Evolutionary conservation across 805 yeast species (phyloP).

Genomic region (Teunomyces panamensis): DNA sequence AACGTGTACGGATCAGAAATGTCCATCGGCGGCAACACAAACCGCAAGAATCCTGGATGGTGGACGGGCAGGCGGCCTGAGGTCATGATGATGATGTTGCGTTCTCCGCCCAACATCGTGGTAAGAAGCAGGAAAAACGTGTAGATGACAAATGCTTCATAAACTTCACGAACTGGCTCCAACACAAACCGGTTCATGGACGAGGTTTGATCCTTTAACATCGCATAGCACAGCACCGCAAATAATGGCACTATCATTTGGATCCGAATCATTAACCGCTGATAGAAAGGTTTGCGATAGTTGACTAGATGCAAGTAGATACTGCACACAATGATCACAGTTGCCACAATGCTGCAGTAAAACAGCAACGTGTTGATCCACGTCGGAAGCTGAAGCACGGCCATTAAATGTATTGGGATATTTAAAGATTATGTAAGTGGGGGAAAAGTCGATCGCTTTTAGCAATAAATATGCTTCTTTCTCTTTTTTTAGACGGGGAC

Average conservation of each 20-base stretch:
- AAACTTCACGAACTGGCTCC: slow-evolving; percentile 82
- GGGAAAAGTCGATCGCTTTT: too few species aligned
- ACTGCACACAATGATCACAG: slow-evolving; percentile 19
- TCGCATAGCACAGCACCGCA: slow-evolving; percentile 64
- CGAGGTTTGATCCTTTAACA: slow-evolving; percentile 46
- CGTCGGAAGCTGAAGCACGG: slow-evolving; percentile 13
- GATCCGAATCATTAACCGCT: slow-evolving; percentile 79
- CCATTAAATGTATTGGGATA: too few species aligned
- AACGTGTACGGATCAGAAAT: slow-evolving; percentile 84
- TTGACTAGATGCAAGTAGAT: slow-evolving; percentile 45
- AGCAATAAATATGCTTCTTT: too few species aligned
- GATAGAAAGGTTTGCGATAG: slow-evolving; percentile 87
- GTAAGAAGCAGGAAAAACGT: slow-evolving; percentile 85
- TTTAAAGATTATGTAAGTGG: too few species aligned
- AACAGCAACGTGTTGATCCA: slow-evolving; percentile 19
- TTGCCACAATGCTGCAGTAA: slow-evolving; percentile 21
- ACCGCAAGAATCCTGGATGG: slow-evolving; percentile 59
- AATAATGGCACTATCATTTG: slow-evolving; percentile 79
- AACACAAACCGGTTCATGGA: slow-evolving; percentile 42
- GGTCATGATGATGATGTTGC: slow-evolving; percentile 69
- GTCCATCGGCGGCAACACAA: slow-evolving; percentile 59
- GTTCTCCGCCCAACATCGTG: slow-evolving; percentile 86
- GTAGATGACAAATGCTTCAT: slow-evolving; percentile 94
- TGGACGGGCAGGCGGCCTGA: slow-evolving; percentile 69
- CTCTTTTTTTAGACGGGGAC: background rate